Conservation (phyloP, 768 basidiomycete genomes). For the Auriscalpium vulgare region DNA sequence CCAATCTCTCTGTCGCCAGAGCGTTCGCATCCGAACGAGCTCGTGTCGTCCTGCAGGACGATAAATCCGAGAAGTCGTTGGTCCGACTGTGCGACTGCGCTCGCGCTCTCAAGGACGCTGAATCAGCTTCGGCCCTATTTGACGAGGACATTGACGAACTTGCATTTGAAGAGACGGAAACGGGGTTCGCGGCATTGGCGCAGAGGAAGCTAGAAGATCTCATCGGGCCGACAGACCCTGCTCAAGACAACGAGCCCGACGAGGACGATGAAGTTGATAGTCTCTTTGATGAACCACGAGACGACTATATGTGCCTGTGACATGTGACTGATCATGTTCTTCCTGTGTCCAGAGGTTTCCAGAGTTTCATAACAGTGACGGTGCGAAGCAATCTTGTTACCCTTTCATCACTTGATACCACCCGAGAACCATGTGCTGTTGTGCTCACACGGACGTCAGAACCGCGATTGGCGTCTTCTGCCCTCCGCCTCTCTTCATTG, state of each 20-base stretch:
- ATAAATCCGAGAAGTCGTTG: conserved; percentile 37
- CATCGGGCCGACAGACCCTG: neutral
- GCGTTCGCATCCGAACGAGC: conserved; percentile 62
- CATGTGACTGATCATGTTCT: too few relatives aligned
- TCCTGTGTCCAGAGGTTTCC: too few relatives aligned
- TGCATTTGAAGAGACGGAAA: conserved; percentile 35
- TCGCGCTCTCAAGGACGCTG: conserved; percentile 10
- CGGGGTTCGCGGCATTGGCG: conserved; percentile 41
- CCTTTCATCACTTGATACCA: neutral
- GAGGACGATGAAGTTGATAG: neutral
- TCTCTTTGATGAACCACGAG: neutral
- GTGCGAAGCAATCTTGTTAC: neutral
- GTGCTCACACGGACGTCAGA: too few relatives aligned
- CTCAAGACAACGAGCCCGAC: conserved; percentile 12
- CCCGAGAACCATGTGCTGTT: neutral
- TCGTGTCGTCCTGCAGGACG: conserved; percentile 41
- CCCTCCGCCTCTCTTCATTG: too few relatives aligned
- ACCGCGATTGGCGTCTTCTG: too few relatives aligned
- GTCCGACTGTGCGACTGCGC: conserved; percentile 35
- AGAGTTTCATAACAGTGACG: neutral
- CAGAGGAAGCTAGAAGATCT: conserved; percentile 19
- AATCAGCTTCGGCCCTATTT: neutral
- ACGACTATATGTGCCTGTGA: neutral
- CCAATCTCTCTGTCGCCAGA: conserved; percentile 54
- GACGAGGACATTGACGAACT: conserved; percentile 16